These are phyloP conservation scores for Cicer chorassanicum DNA, from an alignment of 306 rosid species.

Conservation along the genomic window DNA sequence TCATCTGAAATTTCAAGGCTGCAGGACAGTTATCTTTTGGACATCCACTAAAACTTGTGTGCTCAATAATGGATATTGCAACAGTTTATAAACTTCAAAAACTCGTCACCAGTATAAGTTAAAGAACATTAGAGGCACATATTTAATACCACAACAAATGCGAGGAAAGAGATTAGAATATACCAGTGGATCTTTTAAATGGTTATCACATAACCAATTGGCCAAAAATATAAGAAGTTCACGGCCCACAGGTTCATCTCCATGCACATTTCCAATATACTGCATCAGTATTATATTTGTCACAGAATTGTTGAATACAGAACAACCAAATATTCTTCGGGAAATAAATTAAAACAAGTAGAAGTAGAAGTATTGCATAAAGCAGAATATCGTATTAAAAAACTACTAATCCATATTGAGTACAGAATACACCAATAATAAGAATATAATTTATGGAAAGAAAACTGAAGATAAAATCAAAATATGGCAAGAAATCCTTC, in stretches of 20 bases:
- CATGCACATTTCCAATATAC: conserved; percentile 97
- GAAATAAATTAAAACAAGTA: conserved; percentile 29
- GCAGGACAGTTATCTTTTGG: conserved; percentile 25
- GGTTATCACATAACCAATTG: conserved; percentile 92
- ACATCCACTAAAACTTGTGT: neutral
- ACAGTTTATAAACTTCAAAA: conserved; percentile 15
- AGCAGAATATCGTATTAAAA: conserved; percentile 14
- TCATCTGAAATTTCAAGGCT: conserved; percentile 31
- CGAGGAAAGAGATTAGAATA: neutral
- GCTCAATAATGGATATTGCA: neutral
- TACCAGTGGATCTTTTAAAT: conserved; percentile 84
- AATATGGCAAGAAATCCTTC: conserved; percentile 5
- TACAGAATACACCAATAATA: conserved; percentile 1
- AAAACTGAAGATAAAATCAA: neutral
- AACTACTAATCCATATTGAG: neutral
- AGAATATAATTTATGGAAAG: neutral
- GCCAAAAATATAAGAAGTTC: conserved; percentile 83
- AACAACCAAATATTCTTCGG: conserved; percentile 7
- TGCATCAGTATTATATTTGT: conserved; percentile 57
- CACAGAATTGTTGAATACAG: conserved; percentile 39
- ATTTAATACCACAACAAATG: conserved; percentile 8
- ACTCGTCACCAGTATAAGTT: neutral
- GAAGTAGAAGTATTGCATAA: conserved; percentile 9
- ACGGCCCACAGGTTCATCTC: conserved; percentile 97
- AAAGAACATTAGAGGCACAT: neutral